Base-by-base conservation (phyloP, 1,284 basidiomycete genomes). In the Ceratobasidium sp. region DNA sequence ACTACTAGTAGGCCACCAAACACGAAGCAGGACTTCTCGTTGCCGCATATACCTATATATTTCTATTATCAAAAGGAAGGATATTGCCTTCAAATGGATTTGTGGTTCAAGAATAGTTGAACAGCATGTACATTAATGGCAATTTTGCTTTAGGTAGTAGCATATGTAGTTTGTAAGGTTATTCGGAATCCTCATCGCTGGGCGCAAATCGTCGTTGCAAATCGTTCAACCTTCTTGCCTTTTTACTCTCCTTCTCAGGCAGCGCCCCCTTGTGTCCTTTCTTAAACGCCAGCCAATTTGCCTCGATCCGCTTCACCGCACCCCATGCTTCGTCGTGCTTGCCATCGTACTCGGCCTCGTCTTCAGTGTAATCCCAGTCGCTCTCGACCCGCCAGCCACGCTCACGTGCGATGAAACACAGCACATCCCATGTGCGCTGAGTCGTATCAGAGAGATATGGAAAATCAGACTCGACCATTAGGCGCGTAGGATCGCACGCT, bases 381-480 rank as follows among this genome's bases (percentile, higher is more conserved):
- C 82, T 82, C 79, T 94, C 92, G 26, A 92, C 78, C 0, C 76
- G 73, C 92, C 92, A 94, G 2, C 86, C 86, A 78, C 86, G 88
- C 32, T 89, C 83, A 59, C 87, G 83, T 1, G 91, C 89, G 32
- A 93, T 82, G 18, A 83, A 85, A 59, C 82, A 79, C 6, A 93
- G 75, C 83, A 94, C 92, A 59, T 89, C 85, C 87, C 90, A 90
- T n/a, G 90, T 91, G 72, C 85, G 84, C 44, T 81, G 76, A 0
- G 87, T 82, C 72, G 86, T 87, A 73, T 81, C 78, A 26, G 84
- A 81, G 32, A 90, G 82, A 73, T 87, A 80, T 78, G 90, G 83
- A 78, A 85, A 91, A 80, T 95, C 93, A 2, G 91, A 93, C 79
- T 95, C 93, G 32, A 86, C 88, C 59, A 95, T 85, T 44, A 95